These are phyloP conservation scores for Colletotrichum lentis DNA, from an alignment of 2,329 filamentous ascomycete species.

Conservation along the genomic window DNA sequence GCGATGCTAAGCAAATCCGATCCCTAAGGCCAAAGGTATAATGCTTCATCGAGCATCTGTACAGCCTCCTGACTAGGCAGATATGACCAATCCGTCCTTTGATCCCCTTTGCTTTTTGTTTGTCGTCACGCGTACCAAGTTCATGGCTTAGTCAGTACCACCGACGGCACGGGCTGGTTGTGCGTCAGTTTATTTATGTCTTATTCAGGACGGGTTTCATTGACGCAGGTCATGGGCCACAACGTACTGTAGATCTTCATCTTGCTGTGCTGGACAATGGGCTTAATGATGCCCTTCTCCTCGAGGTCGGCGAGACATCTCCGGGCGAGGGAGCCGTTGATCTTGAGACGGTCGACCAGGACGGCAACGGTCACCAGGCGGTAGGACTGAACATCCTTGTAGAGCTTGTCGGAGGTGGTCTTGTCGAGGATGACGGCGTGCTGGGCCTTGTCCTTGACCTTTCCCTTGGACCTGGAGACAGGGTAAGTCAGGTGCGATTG, in stretches of 20 bases:
- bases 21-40: slow-evolving; percentile 39
- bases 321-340: slow-evolving; percentile 97
- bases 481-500: slow-evolving; percentile 32
- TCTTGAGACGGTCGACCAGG: slow-evolving; percentile 99
- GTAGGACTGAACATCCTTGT: slow-evolving; percentile 99
- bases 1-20: slow-evolving; percentile 39
- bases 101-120: slow-evolving; percentile 32
- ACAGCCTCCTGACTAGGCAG: slow-evolving; percentile 39
- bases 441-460: slow-evolving; percentile 99
- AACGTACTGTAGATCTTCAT: slow-evolving; percentile 94
- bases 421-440: slow-evolving; percentile 99
- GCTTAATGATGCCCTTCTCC: slow-evolving; percentile 98
- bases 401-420: slow-evolving; percentile 94
- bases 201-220: background rate
- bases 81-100: slow-evolving; percentile 37
- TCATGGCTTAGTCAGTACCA: slow-evolving; percentile 54
- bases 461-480: slow-evolving; percentile 52
- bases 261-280: slow-evolving; percentile 94
- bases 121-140: slow-evolving; percentile 36
- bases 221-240: background rate
- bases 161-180: slow-evolving; percentile 67
- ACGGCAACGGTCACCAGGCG: slow-evolving; percentile 98
- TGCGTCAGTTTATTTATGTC: slow-evolving; percentile 44
- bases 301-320: slow-evolving; percentile 90
- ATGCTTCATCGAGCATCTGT: slow-evolving; percentile 38